Conservation (phyloP, 2,329 filamentous ascomycete species). For the Apiospora malaysiana region DNA sequence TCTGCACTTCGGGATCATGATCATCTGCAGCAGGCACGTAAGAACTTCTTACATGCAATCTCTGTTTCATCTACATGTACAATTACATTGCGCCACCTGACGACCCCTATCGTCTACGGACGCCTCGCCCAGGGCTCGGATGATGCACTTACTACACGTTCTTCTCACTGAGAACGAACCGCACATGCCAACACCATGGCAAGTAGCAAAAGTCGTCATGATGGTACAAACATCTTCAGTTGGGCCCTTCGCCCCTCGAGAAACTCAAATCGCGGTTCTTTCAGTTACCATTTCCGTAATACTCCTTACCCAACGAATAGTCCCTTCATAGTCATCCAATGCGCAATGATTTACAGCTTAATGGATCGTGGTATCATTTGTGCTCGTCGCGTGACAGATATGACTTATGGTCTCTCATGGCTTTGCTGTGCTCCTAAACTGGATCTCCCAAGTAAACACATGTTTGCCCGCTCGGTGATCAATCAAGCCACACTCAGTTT, state of each 20-base stretch:
- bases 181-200: background rate
- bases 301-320: background rate
- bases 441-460: slow-evolving; percentile 11
- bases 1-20: background rate
- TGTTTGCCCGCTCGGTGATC: background rate
- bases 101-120: background rate
- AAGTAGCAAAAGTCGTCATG: background rate
- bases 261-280: slow-evolving; percentile 8
- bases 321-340: background rate
- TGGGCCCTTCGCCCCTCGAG: background rate
- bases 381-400: slow-evolving; percentile 1
- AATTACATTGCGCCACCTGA: background rate
- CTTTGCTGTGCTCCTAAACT: background rate
- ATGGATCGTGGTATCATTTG: slow-evolving; percentile 11
- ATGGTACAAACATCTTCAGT: background rate
- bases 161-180: background rate
- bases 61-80: background rate
- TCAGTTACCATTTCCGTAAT: background rate
- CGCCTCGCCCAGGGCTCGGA: background rate
- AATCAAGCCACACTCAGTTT: slow-evolving; percentile 48
- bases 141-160: background rate
- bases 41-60: background rate
- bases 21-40: background rate
- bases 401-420: background rate
- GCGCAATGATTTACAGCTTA: background rate